These are phyloP conservation scores for Pseudogymnoascus sp. DNA, from an alignment of 2,329 filamentous ascomycete species.

Conservation along the genomic window DNA sequence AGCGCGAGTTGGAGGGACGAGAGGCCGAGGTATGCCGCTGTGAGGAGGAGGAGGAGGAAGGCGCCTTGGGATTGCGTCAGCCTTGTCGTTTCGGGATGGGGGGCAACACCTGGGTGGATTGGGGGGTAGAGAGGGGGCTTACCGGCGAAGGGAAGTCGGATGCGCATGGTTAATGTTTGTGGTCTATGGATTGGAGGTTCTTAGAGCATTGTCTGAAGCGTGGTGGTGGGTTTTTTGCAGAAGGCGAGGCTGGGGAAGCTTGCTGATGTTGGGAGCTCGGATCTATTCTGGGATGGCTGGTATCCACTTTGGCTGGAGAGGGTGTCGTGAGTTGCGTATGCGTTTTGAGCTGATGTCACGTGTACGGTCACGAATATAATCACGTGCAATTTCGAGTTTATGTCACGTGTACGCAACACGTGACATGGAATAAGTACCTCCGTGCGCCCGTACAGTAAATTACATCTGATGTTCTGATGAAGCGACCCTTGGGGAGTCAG, in stretches of 20 bases:
- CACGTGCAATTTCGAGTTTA: background rate
- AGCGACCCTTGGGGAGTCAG: conserved; percentile 10
- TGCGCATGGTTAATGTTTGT: conserved; percentile 54
- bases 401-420: background rate
- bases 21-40: conserved; percentile 74
- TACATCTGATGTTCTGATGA: conserved; percentile 9
- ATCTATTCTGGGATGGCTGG: background rate
- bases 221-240: background rate
- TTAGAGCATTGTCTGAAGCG: background rate
- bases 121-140: conserved; percentile 28
- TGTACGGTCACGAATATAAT: background rate
- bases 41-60: conserved; percentile 62
- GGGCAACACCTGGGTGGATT: no score
- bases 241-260: background rate
- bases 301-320: background rate
- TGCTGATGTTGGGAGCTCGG: background rate
- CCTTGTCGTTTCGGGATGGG: background rate
- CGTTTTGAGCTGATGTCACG: background rate
- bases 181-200: background rate
- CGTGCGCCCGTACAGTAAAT: background rate
- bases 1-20: conserved; percentile 49
- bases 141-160: conserved; percentile 86
- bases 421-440: background rate
- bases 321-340: background rate
- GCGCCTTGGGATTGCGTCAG: conserved; percentile 41